Evolutionary conservation across 345 rosid genomes (phyloP).

Genomic region (Eucalyptus microcorys): DNA sequence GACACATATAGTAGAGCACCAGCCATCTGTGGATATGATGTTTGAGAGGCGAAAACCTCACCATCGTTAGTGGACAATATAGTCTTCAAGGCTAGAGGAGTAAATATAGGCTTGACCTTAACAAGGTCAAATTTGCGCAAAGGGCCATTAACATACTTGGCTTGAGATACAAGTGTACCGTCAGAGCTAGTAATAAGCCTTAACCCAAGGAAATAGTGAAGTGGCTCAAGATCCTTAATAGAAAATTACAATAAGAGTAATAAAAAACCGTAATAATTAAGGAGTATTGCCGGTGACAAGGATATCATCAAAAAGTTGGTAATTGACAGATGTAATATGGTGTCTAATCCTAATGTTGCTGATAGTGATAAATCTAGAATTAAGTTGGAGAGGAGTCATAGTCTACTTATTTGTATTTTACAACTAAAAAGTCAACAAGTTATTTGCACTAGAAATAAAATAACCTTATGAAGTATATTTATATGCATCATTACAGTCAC

Average conservation of each 20-base stretch:
- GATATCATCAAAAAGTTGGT: background rate
- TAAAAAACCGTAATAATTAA: background rate
- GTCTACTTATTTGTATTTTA: background rate
- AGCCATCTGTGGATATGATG: background rate
- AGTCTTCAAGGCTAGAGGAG: background rate
- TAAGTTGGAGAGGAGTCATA: background rate
- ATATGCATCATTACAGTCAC: background rate
- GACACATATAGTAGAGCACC: background rate
- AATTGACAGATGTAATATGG: background rate
- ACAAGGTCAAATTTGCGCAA: background rate
- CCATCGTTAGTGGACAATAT: background rate
- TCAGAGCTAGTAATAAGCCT: background rate
- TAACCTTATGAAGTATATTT: background rate
- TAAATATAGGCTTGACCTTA: background rate
- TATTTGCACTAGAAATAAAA: background rate
- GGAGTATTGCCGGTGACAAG: background rate
- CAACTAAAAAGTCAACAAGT: background rate
- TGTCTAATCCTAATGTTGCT: background rate
- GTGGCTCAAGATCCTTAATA: background rate
- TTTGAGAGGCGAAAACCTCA: background rate
- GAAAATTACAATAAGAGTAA: background rate
- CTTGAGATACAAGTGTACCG: background rate
- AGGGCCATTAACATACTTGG: background rate
- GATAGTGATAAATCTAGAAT: background rate
- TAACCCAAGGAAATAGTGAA: background rate